Base-by-base conservation (phyloP, 106 monocot species). In the Dioscorea dumetorum region DNA sequence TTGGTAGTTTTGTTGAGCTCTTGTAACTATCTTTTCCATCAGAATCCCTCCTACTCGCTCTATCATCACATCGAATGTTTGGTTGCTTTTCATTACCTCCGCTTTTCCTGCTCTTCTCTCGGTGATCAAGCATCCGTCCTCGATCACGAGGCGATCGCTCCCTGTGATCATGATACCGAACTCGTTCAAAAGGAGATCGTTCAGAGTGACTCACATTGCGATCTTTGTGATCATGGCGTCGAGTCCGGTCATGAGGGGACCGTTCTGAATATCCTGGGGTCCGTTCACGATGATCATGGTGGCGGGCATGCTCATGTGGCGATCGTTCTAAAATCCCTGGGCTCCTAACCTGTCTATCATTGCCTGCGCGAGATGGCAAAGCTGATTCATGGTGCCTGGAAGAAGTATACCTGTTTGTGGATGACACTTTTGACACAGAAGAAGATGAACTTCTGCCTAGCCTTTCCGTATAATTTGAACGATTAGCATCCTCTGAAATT, bases 321-420 rank as follows among this genome's bases (percentile, higher is more conserved):
- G 72, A 77, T n/a, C 79, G 67, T 16, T 78, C 78, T 2, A 50
- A 16, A 59, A 60, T 57, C 12, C 67, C 74, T 49, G 82, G 81
- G 58, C 80, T 90, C 33, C 76, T 77, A 7, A 71, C 84, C 58
- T 78, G 80, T 58, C 71, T 77, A 57, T 77, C 74, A 74, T 79
- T 66, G 34, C 63, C 60, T 48, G 51, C 76, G 54, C 82, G 72
- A 51, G 79, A 76, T 60, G 76, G 54, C 22, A 58, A 24, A 33
- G 71, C 63, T 34, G 66, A 50, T 18, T 85, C 81, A 24, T 64
- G 70, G 17, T 72, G 78, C 74, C 88, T 77, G 20, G 72, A 79
- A 63, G 85, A 79, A 35, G 68, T 65, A 70, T 83, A 49, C 62
- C 71, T 78, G 61, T 49, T 68, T 12, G 79, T 61, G 0, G 76